Percentiles rank a stretch among this genome's conserved stretches.
These are phyloP conservation scores for Metarhizium rileyi DNA, from an alignment of 2,329 filamentous ascomycete genomes.

Conservation along the genomic window DNA sequence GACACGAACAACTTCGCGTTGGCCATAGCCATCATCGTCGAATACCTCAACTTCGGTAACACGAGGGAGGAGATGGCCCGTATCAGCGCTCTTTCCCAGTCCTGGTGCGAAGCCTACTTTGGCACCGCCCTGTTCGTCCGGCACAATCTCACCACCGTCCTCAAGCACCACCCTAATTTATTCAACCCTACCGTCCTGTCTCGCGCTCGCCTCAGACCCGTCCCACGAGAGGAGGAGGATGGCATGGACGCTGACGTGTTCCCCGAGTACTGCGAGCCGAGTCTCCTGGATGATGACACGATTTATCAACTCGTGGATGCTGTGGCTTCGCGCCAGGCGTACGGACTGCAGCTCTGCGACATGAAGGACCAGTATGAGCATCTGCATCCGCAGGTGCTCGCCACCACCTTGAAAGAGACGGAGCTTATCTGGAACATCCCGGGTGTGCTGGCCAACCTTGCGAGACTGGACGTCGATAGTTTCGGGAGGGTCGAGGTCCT, in stretches of 20 bases:
- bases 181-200: not conserved
- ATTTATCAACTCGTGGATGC: not conserved
- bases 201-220: not conserved
- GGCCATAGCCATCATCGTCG: constrained; percentile 14
- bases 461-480: not conserved
- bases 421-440: not conserved
- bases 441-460: not conserved
- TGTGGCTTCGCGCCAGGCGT: not conserved
- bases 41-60: constrained; percentile 18
- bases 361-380: not conserved
- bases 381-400: not conserved
- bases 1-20: not conserved
- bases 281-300: not conserved
- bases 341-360: no score
- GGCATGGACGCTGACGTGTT: not conserved
- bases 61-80: constrained; percentile 1
- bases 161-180: not conserved
- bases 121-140: not conserved
- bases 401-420: not conserved
- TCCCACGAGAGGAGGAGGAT: not conserved
- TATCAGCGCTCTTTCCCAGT: not conserved
- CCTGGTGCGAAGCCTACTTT: constrained; percentile 4
- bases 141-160: not conserved
- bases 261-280: not conserved
- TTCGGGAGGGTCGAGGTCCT: no score